Evolutionary conservation across 768 basidiomycete species (phyloP), one percentile per base, ranked within the genome.

Genomic region (Rhizopogon vesiculosus): DNA sequence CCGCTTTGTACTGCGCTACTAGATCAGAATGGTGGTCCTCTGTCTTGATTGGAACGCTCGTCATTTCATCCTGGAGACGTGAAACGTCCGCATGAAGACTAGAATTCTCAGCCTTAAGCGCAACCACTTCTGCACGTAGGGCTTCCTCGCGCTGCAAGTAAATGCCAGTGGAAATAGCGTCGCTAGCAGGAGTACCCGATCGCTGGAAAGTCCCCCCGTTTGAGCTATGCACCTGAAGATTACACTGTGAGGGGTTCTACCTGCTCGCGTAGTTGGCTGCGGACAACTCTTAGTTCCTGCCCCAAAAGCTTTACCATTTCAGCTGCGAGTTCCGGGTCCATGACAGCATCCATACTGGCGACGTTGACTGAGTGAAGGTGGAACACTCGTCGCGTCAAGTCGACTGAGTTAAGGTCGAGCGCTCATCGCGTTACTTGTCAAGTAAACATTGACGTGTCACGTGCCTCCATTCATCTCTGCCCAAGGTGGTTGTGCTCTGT

Each of bases 261-360:
- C 60, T n/a, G 56, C 53, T 63, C 64, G 12, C 46, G 59, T 46
- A 69, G 63, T 35, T 64, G 60, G 38, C 56, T 55, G 44, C 66
- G 58, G 29, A 56, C 58, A 1, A 29, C 18, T 41, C 65, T 71
- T 52, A 69, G 62, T 43, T 69, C 58, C 38, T 67, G 59, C 4
- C 13, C 63, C 19, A 69, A 40, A 7, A 71, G 9, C 43, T 63
- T 67, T 42, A 69, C 56, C 63, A 61, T 43, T 9, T 68, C 69
- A 13, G 52, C 10, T 35, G 69, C 43, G 3, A 64, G 22, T 55
- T 69, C 69, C 56, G 63, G 56, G 42, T 70, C 69, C 58, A 60
- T 59, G 29, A 35, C 45, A 46, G 28, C 55, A 51, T 70, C 62
- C 68, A 62, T 64, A 28, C 16, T 12, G 43, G 15, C n/a, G 35